Evolutionary conservation across 2,329 filamentous ascomycete species (phyloP).

Genomic region (Balansia obtecta): DNA sequence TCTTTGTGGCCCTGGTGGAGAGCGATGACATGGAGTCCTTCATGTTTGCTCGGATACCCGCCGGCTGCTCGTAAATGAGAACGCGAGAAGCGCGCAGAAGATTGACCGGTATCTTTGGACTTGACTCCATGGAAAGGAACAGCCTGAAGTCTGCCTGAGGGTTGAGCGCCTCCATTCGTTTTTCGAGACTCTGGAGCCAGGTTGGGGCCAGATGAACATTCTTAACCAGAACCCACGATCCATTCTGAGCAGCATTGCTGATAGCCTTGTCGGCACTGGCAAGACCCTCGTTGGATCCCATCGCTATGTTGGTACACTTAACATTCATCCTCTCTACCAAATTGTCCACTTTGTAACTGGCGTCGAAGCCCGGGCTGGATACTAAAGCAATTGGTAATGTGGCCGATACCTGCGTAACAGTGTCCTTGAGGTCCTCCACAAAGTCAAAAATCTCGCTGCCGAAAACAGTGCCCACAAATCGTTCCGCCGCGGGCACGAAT

Average conservation of each 20-base stretch:
- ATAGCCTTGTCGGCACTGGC: slow-evolving; percentile 93
- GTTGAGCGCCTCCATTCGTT: slow-evolving; percentile 89
- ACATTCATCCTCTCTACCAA: slow-evolving; percentile 75
- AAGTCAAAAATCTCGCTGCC: slow-evolving; percentile 72
- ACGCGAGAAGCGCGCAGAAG: slow-evolving; percentile 85
- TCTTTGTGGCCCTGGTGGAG: slow-evolving; percentile 61
- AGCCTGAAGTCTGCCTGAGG: slow-evolving; percentile 86
- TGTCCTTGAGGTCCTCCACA: slow-evolving; percentile 73
- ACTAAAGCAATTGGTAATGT: slow-evolving; percentile 81
- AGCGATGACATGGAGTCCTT: slow-evolving; percentile 87
- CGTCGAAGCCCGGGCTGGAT: slow-evolving; percentile 93
- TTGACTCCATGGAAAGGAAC: slow-evolving; percentile 97
- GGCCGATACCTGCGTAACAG: slow-evolving; percentile 72
- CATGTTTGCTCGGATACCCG: slow-evolving; percentile 95
- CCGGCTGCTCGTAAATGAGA: slow-evolving; percentile 95
- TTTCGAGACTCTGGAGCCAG: slow-evolving; percentile 95
- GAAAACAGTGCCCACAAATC: slow-evolving; percentile 80
- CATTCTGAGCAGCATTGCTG: slow-evolving; percentile 77
- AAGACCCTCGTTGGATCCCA: slow-evolving; percentile 93
- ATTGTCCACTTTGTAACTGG: slow-evolving; percentile 96
- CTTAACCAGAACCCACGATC: slow-evolving; percentile 96
- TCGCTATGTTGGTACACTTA: slow-evolving; percentile 91
- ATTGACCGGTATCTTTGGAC: slow-evolving; percentile 93
- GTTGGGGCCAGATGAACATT: slow-evolving; percentile 94
- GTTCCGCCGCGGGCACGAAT: slow-evolving; percentile 84